Percentiles rank a stretch among this genome's conserved stretches.
phyloP scores from a whole-genome alignment of 2,329 filamentous ascomycete species.

The Scedosporium apiospermum region DNA sequence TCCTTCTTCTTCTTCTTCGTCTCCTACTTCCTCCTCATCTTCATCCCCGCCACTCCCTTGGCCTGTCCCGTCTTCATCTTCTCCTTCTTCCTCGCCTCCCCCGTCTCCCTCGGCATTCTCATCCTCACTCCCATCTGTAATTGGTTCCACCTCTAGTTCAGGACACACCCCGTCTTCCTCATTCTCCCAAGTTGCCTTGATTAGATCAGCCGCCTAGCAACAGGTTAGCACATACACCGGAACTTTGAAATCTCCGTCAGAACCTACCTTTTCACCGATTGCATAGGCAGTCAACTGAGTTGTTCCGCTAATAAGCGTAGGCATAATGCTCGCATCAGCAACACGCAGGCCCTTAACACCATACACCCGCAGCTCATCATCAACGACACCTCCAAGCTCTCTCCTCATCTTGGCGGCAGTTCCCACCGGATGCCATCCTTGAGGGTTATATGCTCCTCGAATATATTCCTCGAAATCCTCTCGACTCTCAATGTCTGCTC shows the following conservation, averaged over 20 bases:
- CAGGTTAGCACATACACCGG: not conserved
- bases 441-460: not conserved
- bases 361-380: conserved; percentile 16
- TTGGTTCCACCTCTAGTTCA: not conserved
- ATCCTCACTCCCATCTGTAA: not conserved
- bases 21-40: not conserved
- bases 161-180: not conserved
- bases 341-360: conserved; percentile 19
- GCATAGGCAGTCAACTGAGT: conserved; percentile 20
- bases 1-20: not conserved
- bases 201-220: not conserved
- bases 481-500: not conserved
- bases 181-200: not conserved
- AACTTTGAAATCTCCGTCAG: not conserved
- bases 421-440: conserved; percentile 7
- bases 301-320: conserved; percentile 17
- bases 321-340: conserved; percentile 24
- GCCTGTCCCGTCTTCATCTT: not conserved
- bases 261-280: conserved; percentile 22
- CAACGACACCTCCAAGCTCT: conserved; percentile 27
- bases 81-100: not conserved
- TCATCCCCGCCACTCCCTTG: not conserved
- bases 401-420: conserved; percentile 27
- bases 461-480: conserved; percentile 1
- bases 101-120: not conserved